Evolutionary conservation across 192 early-diverging fungal genomes (phyloP).

Genomic region (Coemansia sp.): DNA sequence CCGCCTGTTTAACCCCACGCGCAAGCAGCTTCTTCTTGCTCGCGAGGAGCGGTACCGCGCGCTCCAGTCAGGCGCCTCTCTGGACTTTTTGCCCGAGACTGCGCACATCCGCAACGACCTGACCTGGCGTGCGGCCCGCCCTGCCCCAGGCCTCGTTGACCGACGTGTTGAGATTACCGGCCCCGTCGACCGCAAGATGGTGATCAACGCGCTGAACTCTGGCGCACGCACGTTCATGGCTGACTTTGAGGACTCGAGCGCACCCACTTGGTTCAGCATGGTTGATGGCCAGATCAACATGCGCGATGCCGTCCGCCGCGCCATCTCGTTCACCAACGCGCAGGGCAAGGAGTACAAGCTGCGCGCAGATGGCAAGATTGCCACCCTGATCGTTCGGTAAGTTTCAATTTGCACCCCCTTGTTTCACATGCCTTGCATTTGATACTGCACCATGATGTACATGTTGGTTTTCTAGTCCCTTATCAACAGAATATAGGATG

Average conservation of each 20-base stretch:
- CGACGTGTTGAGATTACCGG: conserved; percentile 97
- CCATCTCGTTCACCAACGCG: conserved; percentile 78
- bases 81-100: conserved; percentile 92
- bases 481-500: too few relatives aligned
- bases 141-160: conserved; percentile 87
- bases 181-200: conserved; percentile 98
- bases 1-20: conserved; percentile 84
- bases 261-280: conserved; percentile 96
- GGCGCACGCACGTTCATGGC: conserved; percentile 96
- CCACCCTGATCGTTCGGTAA: conserved; percentile 85
- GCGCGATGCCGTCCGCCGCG: conserved; percentile 87
- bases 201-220: conserved; percentile 98
- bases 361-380: conserved; percentile 84
- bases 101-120: conserved; percentile 85
- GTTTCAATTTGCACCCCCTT: conserved; percentile 4
- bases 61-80: conserved; percentile 78
- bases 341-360: conserved; percentile 96
- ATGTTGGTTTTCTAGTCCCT: too few relatives aligned
- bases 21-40: conserved; percentile 80
- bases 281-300: conserved; percentile 90
- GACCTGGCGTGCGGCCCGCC: conserved; percentile 85
- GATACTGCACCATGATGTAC: too few relatives aligned
- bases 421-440: conserved; percentile 24
- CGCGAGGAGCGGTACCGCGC: conserved; percentile 77
- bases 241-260: conserved; percentile 98